Base-by-base conservation (phyloP, 2,329 filamentous ascomycete species). In the Paraphoma chrysanthemicola region DNA sequence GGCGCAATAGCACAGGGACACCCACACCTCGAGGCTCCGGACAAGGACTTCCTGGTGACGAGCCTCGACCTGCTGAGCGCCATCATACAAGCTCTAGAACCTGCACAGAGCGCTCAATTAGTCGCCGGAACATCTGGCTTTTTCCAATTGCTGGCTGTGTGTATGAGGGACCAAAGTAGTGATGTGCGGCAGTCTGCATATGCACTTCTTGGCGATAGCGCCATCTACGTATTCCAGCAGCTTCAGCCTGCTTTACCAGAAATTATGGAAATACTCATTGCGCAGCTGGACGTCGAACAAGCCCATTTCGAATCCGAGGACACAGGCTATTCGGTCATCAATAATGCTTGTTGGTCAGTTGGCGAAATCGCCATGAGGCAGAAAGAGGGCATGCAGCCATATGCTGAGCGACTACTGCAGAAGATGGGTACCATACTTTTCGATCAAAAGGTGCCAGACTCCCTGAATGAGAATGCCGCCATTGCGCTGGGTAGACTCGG, bases 131-230 rank as follows among this genome's bases (percentile, higher is more conserved):
- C 92, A 1, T 88, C 93, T 60, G 88, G 88, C 43, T 93, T 98
- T 80, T 98, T 98, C 69, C 90, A 97, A 74, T 85, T 99, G 36
- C 83, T 99, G 43, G 87, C 88, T 61, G 91, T 95, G 76, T 98
- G 94, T 76, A 93, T 99, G 90, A 90, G 95, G 71, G 94, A 98
- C 73, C 84, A 85, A 1, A 90, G 90, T 67, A 93, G 97, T 68
- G 94, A 97, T 76, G 95, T 98, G 17, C 90, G 93, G 54, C 95
- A 99, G 77, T 99, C 95, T 10, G 93, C 93, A 0, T 99, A 97
- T 70, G 95, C 95, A 9, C 83, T 99, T 16, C 86, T 99, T 12
- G 95, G 95, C 60, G 95, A 99, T 79, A 96, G 92, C 73, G 91
- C 95, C 12, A 96, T 94, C 74, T 97, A 93, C 71, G 90, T 97